Evolutionary conservation across 2,329 filamentous ascomycete species (phyloP), one percentile per base, ranked within the genome.

Genomic region (Juglanconis oblonga): DNA sequence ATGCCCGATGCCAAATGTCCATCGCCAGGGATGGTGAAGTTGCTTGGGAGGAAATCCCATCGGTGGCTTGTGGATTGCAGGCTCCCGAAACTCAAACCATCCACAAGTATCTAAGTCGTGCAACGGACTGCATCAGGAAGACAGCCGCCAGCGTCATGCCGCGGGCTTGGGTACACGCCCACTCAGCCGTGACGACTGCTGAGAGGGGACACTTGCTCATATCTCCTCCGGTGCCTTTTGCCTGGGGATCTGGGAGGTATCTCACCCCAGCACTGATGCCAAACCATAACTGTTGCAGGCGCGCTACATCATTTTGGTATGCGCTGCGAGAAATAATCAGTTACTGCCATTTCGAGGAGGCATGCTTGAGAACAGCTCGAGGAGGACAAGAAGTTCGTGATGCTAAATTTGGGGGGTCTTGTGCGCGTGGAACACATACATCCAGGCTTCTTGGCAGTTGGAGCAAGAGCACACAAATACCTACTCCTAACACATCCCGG

Each of bases 1-100:
- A 76, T 77, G 7, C 78, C 79, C 79, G 24, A 82, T 73, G 0
- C 79, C 80, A 47, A 79, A 74, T 2, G 81, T 76, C 70, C 77
- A 77, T 24, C 80, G 69, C 80, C 80, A 83, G 63, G 79, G 75
- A n/a, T 70, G 73, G 62, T 82, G 79, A 6, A 81, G 58, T 24
- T 24, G 53, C 31, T 55, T 52, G 9, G 63, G 47, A 10, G 56
- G 59, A 54, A 45, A 57, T 24, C 29, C 48, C 13, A 56, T 53
- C 10, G 51, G 54, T 38, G 54, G 50, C 24, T 59, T 52, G 44
- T 51, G 45, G 42, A 50, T 10, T 52, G 35, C 13, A 67, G 50
- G 14, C 58, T 57, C 10, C 55, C 62, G 5, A 68, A 58, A 24
- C 59, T 57, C 14, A 67, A 33, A 6, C 55, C 64, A 24, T 58